These are phyloP conservation scores for Domatiomyces globalis DNA, from an alignment of 2,329 filamentous ascomycete species.

Conservation along the genomic window DNA sequence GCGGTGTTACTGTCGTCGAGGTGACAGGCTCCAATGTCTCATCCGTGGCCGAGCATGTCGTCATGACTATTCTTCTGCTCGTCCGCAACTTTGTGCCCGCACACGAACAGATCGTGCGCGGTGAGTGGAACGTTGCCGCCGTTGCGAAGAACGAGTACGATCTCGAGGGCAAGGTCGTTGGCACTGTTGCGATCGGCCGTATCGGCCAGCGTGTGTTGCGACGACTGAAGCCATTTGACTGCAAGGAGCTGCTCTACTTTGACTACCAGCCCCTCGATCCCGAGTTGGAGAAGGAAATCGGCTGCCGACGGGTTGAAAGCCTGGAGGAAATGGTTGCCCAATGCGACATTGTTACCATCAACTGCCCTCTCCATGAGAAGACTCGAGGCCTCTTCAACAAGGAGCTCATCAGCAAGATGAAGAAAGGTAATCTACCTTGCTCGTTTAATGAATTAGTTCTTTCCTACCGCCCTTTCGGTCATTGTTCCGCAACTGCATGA, in stretches of 20 bases:
- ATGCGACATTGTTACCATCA: constrained; percentile 97
- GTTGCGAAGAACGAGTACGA: constrained; percentile 98
- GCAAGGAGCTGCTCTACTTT: constrained; percentile 98
- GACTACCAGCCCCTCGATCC: constrained; percentile 90
- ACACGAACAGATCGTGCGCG: constrained; percentile 77
- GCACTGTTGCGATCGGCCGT: constrained; percentile 91
- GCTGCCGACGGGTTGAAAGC: constrained; percentile 71
- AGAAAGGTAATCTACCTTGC: constrained; percentile 51
- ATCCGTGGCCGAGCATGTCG: constrained; percentile 94
- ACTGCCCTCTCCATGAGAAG: constrained; percentile 98
- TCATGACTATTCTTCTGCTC: constrained; percentile 95
- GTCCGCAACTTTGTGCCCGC: constrained; percentile 98
- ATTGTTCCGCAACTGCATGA: background rate
- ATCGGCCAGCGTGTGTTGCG: constrained; percentile 97
- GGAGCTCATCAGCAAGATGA: constrained; percentile 97
- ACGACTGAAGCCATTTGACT: constrained; percentile 93
- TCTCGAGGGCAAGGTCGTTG: constrained; percentile 92
- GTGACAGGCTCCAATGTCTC: constrained; percentile 98
- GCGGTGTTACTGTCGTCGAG: constrained; percentile 90
- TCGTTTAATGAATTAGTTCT: background rate
- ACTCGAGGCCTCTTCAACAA: constrained; percentile 96
- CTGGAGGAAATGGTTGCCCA: constrained; percentile 89
- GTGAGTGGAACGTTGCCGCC: constrained; percentile 90
- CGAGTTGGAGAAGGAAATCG: constrained; percentile 89
- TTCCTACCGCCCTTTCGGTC: background rate